Evolutionary conservation across 1,284 basidiomycete species (phyloP).

Genomic region (Leccinum pachyderme): DNA sequence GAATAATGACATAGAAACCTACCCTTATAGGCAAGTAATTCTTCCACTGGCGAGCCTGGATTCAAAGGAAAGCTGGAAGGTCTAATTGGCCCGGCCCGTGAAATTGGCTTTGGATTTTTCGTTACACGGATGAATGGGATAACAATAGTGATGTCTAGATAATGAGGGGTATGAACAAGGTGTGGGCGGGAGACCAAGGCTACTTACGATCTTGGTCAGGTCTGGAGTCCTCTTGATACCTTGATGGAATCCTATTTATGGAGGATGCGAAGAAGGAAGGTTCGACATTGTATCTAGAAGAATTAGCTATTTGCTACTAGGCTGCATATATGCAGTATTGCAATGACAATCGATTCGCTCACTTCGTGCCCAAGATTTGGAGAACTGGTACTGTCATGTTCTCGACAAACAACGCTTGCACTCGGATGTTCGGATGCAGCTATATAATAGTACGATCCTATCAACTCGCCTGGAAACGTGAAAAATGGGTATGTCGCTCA

Average conservation of each 20-base stretch:
- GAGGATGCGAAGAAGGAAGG: conserved; percentile 61
- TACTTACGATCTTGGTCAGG: conserved; percentile 47
- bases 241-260: conserved; percentile 52
- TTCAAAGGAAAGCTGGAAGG: not conserved
- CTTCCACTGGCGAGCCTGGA: not conserved
- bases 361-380: conserved; percentile 53
- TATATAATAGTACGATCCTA: not conserved
- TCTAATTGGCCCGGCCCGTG: conserved; percentile 10
- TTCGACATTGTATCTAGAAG: conserved; percentile 38
- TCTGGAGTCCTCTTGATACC: conserved; percentile 47
- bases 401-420: conserved; percentile 53
- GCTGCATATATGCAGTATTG: not conserved
- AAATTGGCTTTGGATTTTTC: conserved; percentile 21
- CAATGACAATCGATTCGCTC: conserved; percentile 5
- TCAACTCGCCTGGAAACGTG: conserved; percentile 3
- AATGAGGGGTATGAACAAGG: conserved; percentile 1
- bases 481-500: conserved; percentile 9
- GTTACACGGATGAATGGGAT: conserved; percentile 46
- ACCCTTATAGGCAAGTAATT: conserved; percentile 17
- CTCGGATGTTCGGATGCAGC: conserved; percentile 36
- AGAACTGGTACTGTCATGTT: conserved; percentile 47
- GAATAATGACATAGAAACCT: not conserved
- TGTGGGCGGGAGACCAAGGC: too few species aligned
- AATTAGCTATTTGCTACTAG: conserved; percentile 3
- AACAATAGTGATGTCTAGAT: conserved; percentile 47